Conservation (phyloP, 2,329 filamentous ascomycete species). For the Myotisia sp. region DNA sequence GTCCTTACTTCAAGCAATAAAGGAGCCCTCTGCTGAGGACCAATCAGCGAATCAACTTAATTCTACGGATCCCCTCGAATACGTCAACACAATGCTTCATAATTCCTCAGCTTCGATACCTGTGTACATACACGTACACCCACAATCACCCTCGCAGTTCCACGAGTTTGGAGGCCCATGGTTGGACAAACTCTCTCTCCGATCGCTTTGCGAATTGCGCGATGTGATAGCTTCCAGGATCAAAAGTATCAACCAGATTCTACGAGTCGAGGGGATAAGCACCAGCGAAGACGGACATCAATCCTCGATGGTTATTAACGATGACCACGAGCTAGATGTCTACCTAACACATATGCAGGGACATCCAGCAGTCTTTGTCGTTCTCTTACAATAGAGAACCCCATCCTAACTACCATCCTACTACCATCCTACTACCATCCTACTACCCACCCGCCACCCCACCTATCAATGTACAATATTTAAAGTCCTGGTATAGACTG, state of each 20-base stretch:
- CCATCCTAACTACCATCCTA: neutral
- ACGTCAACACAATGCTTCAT: constrained; percentile 25
- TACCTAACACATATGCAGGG: constrained; percentile 53
- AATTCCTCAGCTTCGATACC: constrained; percentile 33
- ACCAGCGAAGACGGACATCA: constrained; percentile 45
- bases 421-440: neutral
- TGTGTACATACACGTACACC: constrained; percentile 56
- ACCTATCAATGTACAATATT: neutral
- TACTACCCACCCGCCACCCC: neutral
- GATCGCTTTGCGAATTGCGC: constrained; percentile 49
- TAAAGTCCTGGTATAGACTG: too few species aligned
- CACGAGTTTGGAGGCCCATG: constrained; percentile 38
- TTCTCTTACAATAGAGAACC: constrained; percentile 14
- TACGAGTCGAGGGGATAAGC: constrained; percentile 52
- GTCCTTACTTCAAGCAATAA: constrained; percentile 45
- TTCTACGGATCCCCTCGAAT: constrained; percentile 19
- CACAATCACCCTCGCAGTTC: constrained; percentile 40
- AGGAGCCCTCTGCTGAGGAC: constrained; percentile 30
- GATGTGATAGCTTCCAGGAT: constrained; percentile 47
- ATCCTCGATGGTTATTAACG: constrained; percentile 37
- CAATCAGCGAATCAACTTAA: constrained; percentile 14
- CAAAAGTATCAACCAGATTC: constrained; percentile 41
- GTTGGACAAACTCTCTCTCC: constrained; percentile 48
- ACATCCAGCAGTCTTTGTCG: constrained; percentile 41
- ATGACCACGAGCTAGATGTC: constrained; percentile 56